Conservation (phyloP, 2,329 filamentous ascomycete genomes). For the Chrysoporthe cubensis region DNA sequence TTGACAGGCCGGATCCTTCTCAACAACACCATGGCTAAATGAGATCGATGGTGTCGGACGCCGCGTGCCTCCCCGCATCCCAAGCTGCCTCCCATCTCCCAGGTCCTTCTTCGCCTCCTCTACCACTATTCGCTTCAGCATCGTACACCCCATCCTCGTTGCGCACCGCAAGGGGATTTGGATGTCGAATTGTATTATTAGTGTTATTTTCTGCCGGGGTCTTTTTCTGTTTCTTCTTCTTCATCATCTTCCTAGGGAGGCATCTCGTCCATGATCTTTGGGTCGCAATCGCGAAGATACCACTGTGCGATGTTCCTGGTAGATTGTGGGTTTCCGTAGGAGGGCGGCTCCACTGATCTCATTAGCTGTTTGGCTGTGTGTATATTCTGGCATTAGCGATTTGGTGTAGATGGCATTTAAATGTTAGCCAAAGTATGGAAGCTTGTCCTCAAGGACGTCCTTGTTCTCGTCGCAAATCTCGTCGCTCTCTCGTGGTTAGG, state of each 20-base stretch:
- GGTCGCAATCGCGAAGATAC: constrained; percentile 32
- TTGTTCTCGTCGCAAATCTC: constrained; percentile 1
- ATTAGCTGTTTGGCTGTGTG: not conserved
- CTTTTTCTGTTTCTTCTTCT: not conserved
- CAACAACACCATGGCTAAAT: constrained; percentile 31
- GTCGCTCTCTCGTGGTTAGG: constrained; percentile 9
- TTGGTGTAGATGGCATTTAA: constrained; percentile 14
- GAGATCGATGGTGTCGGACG: constrained; percentile 6
- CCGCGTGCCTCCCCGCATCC: not conserved
- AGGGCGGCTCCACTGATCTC: constrained; percentile 11
- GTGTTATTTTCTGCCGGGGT: constrained; percentile 7
- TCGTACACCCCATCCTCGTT: not conserved
- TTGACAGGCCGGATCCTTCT: constrained; percentile 58
- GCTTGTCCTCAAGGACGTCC: constrained; percentile 9
- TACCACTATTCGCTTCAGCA: constrained; percentile 1
- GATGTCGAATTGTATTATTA: constrained; percentile 25
- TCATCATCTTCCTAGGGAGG: constrained; percentile 6
- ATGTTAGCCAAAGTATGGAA: constrained; percentile 13
- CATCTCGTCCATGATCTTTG: constrained; percentile 20
- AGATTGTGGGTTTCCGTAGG: constrained; percentile 1
- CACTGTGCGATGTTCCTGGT: constrained; percentile 31
- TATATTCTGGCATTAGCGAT: constrained; percentile 21
- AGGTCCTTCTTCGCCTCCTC: not conserved
- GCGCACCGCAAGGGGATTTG: not conserved
- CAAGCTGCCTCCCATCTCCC: not conserved